These are phyloP conservation scores for Acacia melanoxylon DNA, from an alignment of 306 rosid genomes.

Conservation along the genomic window DNA sequence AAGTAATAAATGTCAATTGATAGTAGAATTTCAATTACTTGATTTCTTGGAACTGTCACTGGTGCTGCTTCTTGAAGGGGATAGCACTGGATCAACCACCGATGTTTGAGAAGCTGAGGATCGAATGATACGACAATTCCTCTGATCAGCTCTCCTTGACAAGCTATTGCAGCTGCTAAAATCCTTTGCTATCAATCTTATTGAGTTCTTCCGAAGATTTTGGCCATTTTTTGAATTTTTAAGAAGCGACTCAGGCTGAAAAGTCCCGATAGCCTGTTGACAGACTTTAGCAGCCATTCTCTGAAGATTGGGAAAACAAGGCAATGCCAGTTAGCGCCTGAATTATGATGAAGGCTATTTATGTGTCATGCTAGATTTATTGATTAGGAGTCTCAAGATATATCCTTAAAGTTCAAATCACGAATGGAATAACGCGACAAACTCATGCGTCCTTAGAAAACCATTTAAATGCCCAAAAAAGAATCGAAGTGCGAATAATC, in stretches of 20 bases:
- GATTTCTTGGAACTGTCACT: constrained; percentile 71
- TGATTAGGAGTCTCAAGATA: not conserved
- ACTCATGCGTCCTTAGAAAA: not conserved
- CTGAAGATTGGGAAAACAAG: constrained; percentile 40
- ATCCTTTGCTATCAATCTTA: constrained; percentile 50
- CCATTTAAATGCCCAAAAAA: constrained; percentile 12
- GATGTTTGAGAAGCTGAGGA: constrained; percentile 69
- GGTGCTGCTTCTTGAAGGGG: constrained; percentile 57
- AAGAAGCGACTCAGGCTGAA: constrained; percentile 41
- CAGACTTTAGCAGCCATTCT: constrained; percentile 81
- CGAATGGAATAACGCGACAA: constrained; percentile 9
- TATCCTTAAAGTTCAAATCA: constrained; percentile 20
- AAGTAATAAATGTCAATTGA: constrained; percentile 6
- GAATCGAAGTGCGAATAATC: not conserved
- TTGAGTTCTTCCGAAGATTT: constrained; percentile 38
- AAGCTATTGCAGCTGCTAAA: constrained; percentile 49
- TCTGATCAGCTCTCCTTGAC: constrained; percentile 37
- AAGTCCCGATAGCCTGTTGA: constrained; percentile 59
- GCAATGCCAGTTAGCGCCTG: not conserved
- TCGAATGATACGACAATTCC: constrained; percentile 45
- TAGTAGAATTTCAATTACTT: constrained; percentile 46
- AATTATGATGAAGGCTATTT: not conserved
- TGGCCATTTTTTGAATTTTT: constrained; percentile 34
- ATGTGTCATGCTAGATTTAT: not conserved
- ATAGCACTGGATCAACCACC: constrained; percentile 63